Conservation (phyloP, 768 basidiomycete genomes). For the Boletus rufocinnamomeus region DNA sequence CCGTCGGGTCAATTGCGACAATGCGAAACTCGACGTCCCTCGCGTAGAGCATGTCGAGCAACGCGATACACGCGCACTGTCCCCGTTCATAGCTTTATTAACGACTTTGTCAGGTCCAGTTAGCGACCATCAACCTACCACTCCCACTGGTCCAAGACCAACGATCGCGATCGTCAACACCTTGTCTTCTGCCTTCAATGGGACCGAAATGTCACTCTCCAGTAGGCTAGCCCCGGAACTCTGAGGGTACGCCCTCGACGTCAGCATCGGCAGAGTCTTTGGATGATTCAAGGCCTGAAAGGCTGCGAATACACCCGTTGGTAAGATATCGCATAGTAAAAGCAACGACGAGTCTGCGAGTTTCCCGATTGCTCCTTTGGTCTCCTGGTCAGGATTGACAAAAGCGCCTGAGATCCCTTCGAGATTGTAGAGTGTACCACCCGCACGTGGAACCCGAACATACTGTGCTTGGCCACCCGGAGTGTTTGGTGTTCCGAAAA, state of each 20-base stretch:
- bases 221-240: constrained; percentile 15
- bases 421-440: constrained; percentile 73
- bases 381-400: constrained; percentile 25
- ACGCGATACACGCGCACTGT: constrained; percentile 61
- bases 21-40: constrained; percentile 52
- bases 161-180: constrained; percentile 63
- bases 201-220: constrained; percentile 14
- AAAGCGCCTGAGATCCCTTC: constrained; percentile 41
- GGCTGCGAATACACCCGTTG: constrained; percentile 78
- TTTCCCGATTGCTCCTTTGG: constrained; percentile 39
- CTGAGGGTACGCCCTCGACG: constrained; percentile 59
- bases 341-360: constrained; percentile 68
- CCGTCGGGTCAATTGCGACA: constrained; percentile 63
- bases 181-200: constrained; percentile 48
- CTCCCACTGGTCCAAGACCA: constrained; percentile 78
- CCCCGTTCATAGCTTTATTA: background rate
- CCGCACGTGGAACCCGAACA: constrained; percentile 75
- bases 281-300: constrained; percentile 72
- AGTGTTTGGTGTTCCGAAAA: constrained; percentile 67
- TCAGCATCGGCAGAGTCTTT: constrained; percentile 62
- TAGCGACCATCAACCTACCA: constrained; percentile 40
- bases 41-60: constrained; percentile 60
- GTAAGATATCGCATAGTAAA: constrained; percentile 75
- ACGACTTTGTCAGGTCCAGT: background rate
- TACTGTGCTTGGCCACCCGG: constrained; percentile 82